Evolutionary conservation across 73 alveolate genomes (phyloP).

Genomic region (Paramecium primaurelia): DNA sequence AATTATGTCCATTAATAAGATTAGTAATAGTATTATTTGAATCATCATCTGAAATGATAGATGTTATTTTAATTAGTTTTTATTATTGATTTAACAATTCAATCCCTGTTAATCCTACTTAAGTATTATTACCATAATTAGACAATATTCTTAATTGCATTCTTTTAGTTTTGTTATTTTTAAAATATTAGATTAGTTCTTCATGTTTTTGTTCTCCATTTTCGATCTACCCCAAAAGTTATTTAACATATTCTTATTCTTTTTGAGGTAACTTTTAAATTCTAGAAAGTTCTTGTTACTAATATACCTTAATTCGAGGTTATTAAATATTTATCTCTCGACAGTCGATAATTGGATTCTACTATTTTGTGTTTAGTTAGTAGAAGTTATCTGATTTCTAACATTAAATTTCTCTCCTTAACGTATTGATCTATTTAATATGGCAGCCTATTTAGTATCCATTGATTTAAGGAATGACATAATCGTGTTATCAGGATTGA

Average conservation of each 20-base stretch:
- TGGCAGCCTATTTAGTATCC: not conserved
- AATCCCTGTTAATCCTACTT: conserved; percentile 70
- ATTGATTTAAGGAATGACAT: not conserved
- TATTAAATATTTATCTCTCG: not conserved
- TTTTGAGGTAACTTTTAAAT: not conserved
- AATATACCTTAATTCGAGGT: conserved; percentile 17
- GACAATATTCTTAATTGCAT: conserved; percentile 60
- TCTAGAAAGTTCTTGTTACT: not conserved
- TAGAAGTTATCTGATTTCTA: not conserved
- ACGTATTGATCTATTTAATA: not conserved
- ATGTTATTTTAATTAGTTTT: conserved; percentile 38
- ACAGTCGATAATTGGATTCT: not conserved
- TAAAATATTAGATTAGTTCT: not conserved
- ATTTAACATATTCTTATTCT: not conserved
- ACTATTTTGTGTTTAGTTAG: not conserved
- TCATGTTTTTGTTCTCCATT: not conserved
- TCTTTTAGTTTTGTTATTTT: not conserved
- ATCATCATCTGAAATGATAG: conserved; percentile 61
- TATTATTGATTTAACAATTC: conserved; percentile 46
- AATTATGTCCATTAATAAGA: conserved; percentile 62
- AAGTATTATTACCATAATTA: conserved; percentile 64
- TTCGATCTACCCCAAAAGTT: not conserved
- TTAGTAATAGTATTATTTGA: conserved; percentile 56
- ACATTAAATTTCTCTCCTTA: not conserved
- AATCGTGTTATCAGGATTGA: conserved; percentile 26